These are phyloP conservation scores for Chloridella minuta DNA, from an alignment of 352 stramenopile genomes.

Conservation along the genomic window DNA sequence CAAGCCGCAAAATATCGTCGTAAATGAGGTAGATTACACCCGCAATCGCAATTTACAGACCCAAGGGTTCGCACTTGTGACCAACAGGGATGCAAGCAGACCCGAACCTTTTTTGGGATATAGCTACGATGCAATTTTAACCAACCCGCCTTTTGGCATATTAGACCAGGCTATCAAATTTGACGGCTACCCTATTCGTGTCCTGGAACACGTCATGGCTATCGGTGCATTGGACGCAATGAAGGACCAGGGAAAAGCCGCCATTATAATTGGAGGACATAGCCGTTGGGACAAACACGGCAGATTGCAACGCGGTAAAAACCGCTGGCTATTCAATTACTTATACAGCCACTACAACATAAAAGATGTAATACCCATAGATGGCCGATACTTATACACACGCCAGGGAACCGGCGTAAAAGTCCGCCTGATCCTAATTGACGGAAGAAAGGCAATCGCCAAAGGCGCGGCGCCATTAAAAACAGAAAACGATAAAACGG, in stretches of 20 bases:
- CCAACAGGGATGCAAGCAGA: background rate
- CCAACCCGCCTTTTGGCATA: background rate
- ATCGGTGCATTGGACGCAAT: background rate
- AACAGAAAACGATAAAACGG: background rate
- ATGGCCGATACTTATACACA: background rate
- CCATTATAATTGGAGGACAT: background rate
- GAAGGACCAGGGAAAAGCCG: background rate
- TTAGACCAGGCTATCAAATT: background rate
- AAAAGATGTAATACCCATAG: background rate
- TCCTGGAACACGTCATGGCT: background rate
- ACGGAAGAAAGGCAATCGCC: background rate
- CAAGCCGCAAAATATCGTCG: background rate
- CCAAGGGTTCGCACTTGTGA: background rate
- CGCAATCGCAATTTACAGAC: background rate
- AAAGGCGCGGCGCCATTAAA: background rate
- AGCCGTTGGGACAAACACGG: background rate
- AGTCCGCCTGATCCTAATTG: background rate
- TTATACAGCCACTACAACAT: background rate
- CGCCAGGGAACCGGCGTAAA: background rate
- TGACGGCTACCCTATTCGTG: background rate
- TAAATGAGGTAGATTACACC: background rate
- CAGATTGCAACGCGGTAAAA: background rate
- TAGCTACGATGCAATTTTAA: background rate
- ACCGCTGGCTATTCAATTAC: background rate
- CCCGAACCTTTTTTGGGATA: background rate